Conservation (phyloP, 1,284 basidiomycete genomes). For the Ganoderma sinense region DNA sequence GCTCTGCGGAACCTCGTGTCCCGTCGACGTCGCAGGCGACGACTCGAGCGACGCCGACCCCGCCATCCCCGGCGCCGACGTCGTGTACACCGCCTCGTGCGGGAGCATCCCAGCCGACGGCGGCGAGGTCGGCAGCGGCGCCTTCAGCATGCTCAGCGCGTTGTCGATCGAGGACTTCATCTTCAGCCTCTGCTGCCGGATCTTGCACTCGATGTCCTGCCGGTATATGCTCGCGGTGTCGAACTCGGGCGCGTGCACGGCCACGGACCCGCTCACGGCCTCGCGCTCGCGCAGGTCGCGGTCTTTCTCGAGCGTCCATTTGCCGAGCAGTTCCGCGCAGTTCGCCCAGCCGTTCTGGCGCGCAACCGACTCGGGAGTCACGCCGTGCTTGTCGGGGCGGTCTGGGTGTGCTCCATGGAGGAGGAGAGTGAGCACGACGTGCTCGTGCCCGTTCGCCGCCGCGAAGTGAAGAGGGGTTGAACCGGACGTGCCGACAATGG, state of each 20-base stretch:
- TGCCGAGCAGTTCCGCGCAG: slow-evolving; percentile 64
- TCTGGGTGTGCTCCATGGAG: slow-evolving; percentile 81
- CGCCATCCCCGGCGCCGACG: slow-evolving; percentile 22
- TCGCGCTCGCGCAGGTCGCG: slow-evolving; percentile 54
- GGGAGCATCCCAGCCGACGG: slow-evolving; percentile 16
- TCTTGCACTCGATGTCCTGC: slow-evolving; percentile 42
- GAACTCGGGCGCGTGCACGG: slow-evolving; percentile 30
- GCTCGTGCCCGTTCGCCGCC: slow-evolving; percentile 87
- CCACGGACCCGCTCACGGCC: slow-evolving; percentile 12
- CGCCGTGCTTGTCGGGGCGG: slow-evolving; percentile 85
- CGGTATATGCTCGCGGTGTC: slow-evolving; percentile 5
- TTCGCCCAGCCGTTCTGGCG: slow-evolving; percentile 71
- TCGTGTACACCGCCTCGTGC: slow-evolving; percentile 30
- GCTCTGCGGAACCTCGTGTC: slow-evolving; percentile 27
- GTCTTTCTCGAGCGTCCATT: slow-evolving; percentile 67
- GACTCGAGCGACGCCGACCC: slow-evolving; percentile 35
- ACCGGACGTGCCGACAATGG: slow-evolving; percentile 82
- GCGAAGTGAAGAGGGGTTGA: slow-evolving; percentile 96
- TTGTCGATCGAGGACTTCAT: slow-evolving; percentile 72
- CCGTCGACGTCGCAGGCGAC: slow-evolving; percentile 25
- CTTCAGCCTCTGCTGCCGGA: slow-evolving; percentile 52
- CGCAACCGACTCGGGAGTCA: slow-evolving; percentile 81
- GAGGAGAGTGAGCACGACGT: slow-evolving; percentile 79
- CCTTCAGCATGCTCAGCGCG: slow-evolving; percentile 62
- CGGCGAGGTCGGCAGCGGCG: slow-evolving; percentile 39